A percentile compares a stretch with the other conserved stretches of the same genome.
These are phyloP conservation scores for Arabidopsis lyrata DNA, from an alignment of 441 rosid species.

Conservation along the genomic window DNA sequence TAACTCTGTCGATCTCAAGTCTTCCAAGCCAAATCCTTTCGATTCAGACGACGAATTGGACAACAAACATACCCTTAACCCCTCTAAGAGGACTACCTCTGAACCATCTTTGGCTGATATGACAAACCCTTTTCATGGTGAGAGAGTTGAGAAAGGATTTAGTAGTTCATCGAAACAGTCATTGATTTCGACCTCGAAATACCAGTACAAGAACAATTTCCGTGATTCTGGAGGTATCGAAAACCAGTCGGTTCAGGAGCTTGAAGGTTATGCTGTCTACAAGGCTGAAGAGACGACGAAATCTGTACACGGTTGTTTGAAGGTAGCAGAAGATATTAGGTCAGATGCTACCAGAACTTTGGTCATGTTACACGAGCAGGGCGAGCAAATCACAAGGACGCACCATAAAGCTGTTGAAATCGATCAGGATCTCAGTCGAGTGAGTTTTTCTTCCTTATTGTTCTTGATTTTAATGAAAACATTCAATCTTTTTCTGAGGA, in stretches of 20 bases:
- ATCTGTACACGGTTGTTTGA: constrained; percentile 73
- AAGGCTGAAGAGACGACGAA: constrained; percentile 91
- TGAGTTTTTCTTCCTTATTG: constrained; percentile 46
- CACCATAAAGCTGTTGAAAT: constrained; percentile 72
- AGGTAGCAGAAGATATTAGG: constrained; percentile 87
- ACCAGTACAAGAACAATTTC: constrained; percentile 73
- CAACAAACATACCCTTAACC: constrained; percentile 49
- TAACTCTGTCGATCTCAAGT: constrained; percentile 50
- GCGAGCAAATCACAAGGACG: constrained; percentile 79
- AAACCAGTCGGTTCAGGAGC: constrained; percentile 84
- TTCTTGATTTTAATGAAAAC: background rate
- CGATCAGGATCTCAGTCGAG: constrained; percentile 89
- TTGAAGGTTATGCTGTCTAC: constrained; percentile 81
- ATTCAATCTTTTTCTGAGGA: background rate
- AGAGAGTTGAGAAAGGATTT: constrained; percentile 45
- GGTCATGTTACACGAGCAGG: constrained; percentile 79
- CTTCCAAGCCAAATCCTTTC: constrained; percentile 78
- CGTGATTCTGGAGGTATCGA: constrained; percentile 77
- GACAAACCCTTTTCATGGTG: constrained; percentile 69
- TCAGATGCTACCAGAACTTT: constrained; percentile 73
- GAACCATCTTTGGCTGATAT: constrained; percentile 50
- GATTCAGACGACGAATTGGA: constrained; percentile 78
- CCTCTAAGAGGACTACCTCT: constrained; percentile 64
- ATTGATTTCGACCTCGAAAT: constrained; percentile 44
- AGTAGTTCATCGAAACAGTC: constrained; percentile 49